Percentiles rank a stretch among this genome's conserved stretches.
These are phyloP conservation scores for Aechmea fasciata DNA, from an alignment of 176 grass and related monocot genomes.

Conservation along the genomic window DNA sequence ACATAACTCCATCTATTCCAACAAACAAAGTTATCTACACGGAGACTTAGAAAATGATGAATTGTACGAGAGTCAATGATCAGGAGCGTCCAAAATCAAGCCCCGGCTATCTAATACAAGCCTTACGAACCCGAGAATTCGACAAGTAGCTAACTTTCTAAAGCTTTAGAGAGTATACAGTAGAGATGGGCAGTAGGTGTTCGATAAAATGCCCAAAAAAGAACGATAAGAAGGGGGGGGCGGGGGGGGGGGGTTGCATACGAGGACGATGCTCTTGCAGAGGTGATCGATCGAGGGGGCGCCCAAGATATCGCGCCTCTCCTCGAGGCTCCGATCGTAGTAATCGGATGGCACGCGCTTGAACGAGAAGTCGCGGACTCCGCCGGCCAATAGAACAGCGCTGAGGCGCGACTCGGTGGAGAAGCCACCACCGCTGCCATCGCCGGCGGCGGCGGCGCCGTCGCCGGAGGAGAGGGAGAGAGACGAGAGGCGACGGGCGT, in stretches of 20 bases:
- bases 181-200: conserved; percentile 9
- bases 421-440: not conserved
- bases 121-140: not conserved
- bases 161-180: not conserved
- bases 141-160: not conserved
- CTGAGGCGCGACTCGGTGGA: conserved; percentile 45
- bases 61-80: too few species aligned
- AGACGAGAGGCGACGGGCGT: conserved; percentile 18
- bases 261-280: conserved; percentile 95
- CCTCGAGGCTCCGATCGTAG: conserved; percentile 61
- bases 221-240: not conserved
- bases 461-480: conserved; percentile 4
- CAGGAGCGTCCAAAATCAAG: too few species aligned
- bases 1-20: too few species aligned
- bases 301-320: conserved; percentile 42
- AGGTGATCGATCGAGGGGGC: conserved; percentile 60
- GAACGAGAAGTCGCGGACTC: conserved; percentile 61
- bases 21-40: too few species aligned
- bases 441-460: not conserved
- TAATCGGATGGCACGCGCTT: conserved; percentile 63
- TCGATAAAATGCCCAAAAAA: conserved; percentile 31
- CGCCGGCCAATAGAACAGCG: conserved; percentile 32
- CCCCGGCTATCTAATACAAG: not conserved
- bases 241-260: conserved; percentile 11
- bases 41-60: too few species aligned